Evolutionary conservation across 2,329 filamentous ascomycete species (phyloP).

Genomic region (Kalmusia sp.): DNA sequence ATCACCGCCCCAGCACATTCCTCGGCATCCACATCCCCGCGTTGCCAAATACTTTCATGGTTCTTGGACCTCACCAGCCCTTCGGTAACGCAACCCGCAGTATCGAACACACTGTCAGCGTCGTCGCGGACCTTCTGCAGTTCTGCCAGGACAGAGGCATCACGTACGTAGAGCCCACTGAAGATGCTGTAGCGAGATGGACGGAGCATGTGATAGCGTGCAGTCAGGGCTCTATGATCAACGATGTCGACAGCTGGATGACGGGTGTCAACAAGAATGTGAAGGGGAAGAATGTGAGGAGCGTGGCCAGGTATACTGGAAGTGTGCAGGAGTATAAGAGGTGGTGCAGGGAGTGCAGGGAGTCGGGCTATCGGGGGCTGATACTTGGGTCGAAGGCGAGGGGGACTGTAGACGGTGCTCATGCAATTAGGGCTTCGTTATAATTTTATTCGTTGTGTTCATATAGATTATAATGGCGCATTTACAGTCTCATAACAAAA

Average conservation of each 20-base stretch:
- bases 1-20: slow-evolving; percentile 29
- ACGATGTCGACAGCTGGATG: slow-evolving; percentile 63
- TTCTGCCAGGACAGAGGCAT: slow-evolving; percentile 42
- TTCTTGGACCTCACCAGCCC: slow-evolving; percentile 54
- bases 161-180: slow-evolving; percentile 50
- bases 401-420: background rate
- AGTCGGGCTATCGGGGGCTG: slow-evolving; percentile 28
- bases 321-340: slow-evolving; percentile 53
- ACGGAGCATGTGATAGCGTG: slow-evolving; percentile 58
- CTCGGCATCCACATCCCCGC: slow-evolving; percentile 29
- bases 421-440: background rate
- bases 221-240: slow-evolving; percentile 53
- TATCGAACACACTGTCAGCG: slow-evolving; percentile 53
- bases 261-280: slow-evolving; percentile 63
- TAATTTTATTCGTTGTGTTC: no score
- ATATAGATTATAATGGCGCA: no score
- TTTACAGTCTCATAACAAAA: background rate
- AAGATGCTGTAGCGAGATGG: slow-evolving; percentile 54
- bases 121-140: slow-evolving; percentile 46
- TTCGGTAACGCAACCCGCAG: slow-evolving; percentile 53
- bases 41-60: slow-evolving; percentile 46
- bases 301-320: slow-evolving; percentile 57
- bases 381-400: slow-evolving; percentile 7
- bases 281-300: slow-evolving; percentile 53
- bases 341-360: slow-evolving; percentile 33